Evolutionary conservation across 2,329 filamentous ascomycete genomes (phyloP).

Genomic region (Fusarium drepaniforme): DNA sequence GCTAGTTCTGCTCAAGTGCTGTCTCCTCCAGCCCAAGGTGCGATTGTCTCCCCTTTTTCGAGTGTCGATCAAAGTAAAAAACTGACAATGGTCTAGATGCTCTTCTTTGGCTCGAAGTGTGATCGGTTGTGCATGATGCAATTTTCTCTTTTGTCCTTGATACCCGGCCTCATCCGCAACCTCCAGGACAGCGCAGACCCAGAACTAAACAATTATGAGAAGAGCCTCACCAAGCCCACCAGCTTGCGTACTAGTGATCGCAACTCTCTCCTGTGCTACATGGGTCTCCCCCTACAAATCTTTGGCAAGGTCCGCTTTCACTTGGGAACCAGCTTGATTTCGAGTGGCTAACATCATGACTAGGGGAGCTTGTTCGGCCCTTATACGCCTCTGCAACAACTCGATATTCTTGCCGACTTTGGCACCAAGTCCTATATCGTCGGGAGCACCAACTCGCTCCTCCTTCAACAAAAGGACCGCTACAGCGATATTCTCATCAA

Average conservation of each 20-base stretch:
- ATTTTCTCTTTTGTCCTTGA: slow-evolving; percentile 94
- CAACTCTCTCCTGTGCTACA: slow-evolving; percentile 88
- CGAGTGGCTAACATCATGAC: slow-evolving; percentile 25
- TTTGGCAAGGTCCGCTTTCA: slow-evolving; percentile 80
- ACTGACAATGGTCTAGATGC: slow-evolving; percentile 72
- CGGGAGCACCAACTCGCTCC: slow-evolving; percentile 93
- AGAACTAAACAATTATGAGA: slow-evolving; percentile 87
- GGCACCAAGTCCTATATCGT: slow-evolving; percentile 98
- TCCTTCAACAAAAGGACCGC: slow-evolving; percentile 93
- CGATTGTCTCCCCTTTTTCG: slow-evolving; percentile 5
- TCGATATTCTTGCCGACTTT: slow-evolving; percentile 92
- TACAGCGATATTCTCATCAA: slow-evolving; percentile 98
- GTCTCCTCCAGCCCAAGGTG: slow-evolving; percentile 94
- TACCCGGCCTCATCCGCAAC: slow-evolving; percentile 90
- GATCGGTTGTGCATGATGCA: slow-evolving; percentile 98
- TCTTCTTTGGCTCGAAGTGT: slow-evolving; percentile 98
- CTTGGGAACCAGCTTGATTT: not conserved
- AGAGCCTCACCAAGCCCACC: slow-evolving; percentile 80
- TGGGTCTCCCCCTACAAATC: slow-evolving; percentile 94
- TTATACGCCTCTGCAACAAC: slow-evolving; percentile 95
- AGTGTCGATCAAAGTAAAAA: not conserved
- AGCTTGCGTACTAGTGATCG: slow-evolving; percentile 93
- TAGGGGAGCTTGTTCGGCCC: slow-evolving; percentile 94
- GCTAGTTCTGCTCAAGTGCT: slow-evolving; percentile 92
- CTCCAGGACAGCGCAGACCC: slow-evolving; percentile 97